Conservation (phyloP, 2,329 filamentous ascomycete genomes). For the Botrytis tulipae region DNA sequence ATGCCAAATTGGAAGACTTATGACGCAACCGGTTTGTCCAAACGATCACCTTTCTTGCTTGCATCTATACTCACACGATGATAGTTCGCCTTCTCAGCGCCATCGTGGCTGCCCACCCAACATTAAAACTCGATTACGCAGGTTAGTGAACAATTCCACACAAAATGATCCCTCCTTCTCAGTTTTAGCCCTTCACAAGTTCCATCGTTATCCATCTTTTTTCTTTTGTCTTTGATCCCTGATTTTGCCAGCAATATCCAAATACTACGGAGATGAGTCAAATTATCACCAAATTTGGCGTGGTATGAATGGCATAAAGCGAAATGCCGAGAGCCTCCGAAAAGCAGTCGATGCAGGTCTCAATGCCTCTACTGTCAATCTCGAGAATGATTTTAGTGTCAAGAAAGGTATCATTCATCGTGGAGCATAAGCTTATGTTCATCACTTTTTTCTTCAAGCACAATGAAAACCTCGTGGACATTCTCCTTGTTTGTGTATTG, state of each 20-base stretch:
- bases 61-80: constrained; percentile 2
- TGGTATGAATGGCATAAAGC: constrained; percentile 28
- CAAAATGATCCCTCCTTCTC: neutral
- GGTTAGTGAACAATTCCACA: constrained; percentile 47
- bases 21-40: constrained; percentile 47
- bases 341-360: constrained; percentile 29
- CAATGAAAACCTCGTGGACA: neutral
- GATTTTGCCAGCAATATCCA: constrained; percentile 51
- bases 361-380: constrained; percentile 28
- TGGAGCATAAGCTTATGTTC: neutral
- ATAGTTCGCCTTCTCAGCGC: constrained; percentile 57
- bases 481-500: constrained; percentile 27
- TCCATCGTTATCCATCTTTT: neutral
- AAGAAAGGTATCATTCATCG: constrained; percentile 29
- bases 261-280: constrained; percentile 40
- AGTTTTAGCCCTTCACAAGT: neutral
- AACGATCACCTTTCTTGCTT: neutral
- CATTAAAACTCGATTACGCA: constrained; percentile 57
- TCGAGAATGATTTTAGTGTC: constrained; percentile 18
- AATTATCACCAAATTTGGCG: constrained; percentile 30
- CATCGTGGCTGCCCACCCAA: constrained; percentile 56
- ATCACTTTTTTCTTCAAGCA: neutral
- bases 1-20: constrained; percentile 62
- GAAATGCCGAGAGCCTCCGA: constrained; percentile 25
- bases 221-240: constrained; percentile 8